Evolutionary conservation across 352 stramenopile species (phyloP).

Genomic region (Phytophthora agathidicida): DNA sequence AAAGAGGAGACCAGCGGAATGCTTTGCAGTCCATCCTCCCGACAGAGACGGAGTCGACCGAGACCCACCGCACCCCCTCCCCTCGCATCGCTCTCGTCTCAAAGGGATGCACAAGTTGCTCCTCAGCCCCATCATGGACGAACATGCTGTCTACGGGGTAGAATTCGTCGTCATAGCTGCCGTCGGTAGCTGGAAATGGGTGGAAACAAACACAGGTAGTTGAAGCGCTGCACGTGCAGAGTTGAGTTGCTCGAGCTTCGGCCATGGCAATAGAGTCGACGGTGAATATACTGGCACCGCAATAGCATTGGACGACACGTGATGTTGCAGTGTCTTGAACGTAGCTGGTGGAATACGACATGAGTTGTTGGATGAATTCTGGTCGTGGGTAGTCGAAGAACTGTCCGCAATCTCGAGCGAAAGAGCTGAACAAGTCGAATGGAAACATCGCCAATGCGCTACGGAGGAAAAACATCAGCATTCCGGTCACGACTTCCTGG

Average conservation of each 20-base stretch:
- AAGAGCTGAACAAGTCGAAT: slow-evolving; percentile 37
- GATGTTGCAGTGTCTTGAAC: slow-evolving; percentile 18
- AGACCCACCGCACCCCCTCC: slow-evolving; percentile 41
- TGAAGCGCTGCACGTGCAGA: slow-evolving; percentile 22
- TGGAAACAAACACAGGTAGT: slow-evolving; percentile 35
- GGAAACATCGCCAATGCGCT: slow-evolving; percentile 25
- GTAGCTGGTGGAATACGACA: slow-evolving; percentile 15
- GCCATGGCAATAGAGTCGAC: slow-evolving; percentile 18
- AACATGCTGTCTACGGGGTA: slow-evolving; percentile 26
- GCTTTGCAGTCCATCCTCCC: slow-evolving; percentile 6
- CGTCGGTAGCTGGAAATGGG: slow-evolving; percentile 32
- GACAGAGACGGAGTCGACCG: slow-evolving; percentile 34
- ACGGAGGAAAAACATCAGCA: slow-evolving; percentile 62
- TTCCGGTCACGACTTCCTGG: slow-evolving; percentile 27
- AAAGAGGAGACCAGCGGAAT: slow-evolving; percentile 4
- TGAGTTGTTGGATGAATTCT: slow-evolving; percentile 40
- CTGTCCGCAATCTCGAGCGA: slow-evolving; percentile 36
- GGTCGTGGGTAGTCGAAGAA: slow-evolving; percentile 39
- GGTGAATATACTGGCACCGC: slow-evolving; percentile 46
- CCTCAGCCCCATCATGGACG: slow-evolving; percentile 36
- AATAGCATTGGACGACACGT: slow-evolving; percentile 45
- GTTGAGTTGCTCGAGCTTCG: slow-evolving; percentile 18
- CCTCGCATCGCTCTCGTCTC: slow-evolving; percentile 29
- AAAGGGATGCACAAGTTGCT: slow-evolving; percentile 42
- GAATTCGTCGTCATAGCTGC: slow-evolving; percentile 28